A percentile compares a stretch with the other conserved stretches of the same genome.
Evolutionary conservation across 768 basidiomycete genomes (phyloP).

Genomic region (Kwoniella europaea): DNA sequence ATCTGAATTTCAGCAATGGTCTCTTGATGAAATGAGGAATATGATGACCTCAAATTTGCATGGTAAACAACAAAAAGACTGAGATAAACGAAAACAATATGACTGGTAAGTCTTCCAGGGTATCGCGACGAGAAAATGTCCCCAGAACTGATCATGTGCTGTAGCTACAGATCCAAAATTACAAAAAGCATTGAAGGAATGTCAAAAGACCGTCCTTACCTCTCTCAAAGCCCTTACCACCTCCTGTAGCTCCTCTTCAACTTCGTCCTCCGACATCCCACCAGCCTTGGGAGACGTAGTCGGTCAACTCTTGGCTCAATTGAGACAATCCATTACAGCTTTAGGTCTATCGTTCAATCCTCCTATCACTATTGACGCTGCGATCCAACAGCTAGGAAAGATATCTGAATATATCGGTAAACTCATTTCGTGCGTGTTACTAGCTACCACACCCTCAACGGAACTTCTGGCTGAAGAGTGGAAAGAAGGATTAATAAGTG

Average conservation of each 20-base stretch:
- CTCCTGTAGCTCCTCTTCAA: conserved; percentile 10
- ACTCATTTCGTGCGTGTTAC: conserved; percentile 38
- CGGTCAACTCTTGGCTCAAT: conserved; percentile 21
- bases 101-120: neutral
- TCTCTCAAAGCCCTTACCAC: conserved; percentile 25
- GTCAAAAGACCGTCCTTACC: neutral
- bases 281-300: conserved; percentile 29
- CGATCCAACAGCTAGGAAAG: conserved; percentile 40
- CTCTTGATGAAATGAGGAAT: too few species aligned
- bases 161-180: conserved; percentile 7
- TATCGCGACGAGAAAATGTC: neutral
- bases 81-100: neutral
- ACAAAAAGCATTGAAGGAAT: conserved; percentile 18
- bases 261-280: conserved; percentile 12
- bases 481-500: conserved; percentile 26
- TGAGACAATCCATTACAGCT: conserved; percentile 39
- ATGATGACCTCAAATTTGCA: neutral
- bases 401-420: conserved; percentile 29
- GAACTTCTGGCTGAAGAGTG: conserved; percentile 40
- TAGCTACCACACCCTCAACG: conserved; percentile 4
- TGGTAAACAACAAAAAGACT: neutral
- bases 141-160: neutral
- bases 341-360: conserved; percentile 47
- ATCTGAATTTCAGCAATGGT: too few species aligned
- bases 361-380: conserved; percentile 43